Percentiles rank a stretch among this genome's conserved stretches.
These are phyloP conservation scores for Annulohypoxylon bovei DNA, from an alignment of 495 filamentous ascomycete genomes.

Conservation along the genomic window DNA sequence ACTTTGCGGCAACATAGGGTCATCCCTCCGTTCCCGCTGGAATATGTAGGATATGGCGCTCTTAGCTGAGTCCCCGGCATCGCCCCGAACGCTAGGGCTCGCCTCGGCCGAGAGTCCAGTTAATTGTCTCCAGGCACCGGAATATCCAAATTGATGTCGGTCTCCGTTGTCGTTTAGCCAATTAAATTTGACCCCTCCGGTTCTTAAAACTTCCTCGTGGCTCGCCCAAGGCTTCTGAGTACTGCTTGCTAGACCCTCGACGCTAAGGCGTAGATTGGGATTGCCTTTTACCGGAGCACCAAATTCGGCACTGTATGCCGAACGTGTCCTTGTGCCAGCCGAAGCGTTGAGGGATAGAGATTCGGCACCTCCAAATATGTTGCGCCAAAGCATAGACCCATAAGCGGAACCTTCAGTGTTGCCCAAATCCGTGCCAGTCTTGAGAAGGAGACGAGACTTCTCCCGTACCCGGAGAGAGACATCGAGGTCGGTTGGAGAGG, in stretches of 20 bases:
- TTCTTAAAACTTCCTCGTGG: slow-evolving; percentile 89
- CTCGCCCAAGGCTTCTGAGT: slow-evolving; percentile 90
- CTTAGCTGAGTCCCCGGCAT: slow-evolving; percentile 93
- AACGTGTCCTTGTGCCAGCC: slow-evolving; percentile 86
- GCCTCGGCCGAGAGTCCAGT: slow-evolving; percentile 78
- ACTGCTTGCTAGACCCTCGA: slow-evolving; percentile 80
- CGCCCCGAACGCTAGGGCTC: slow-evolving; percentile 79
- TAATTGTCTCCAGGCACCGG: slow-evolving; percentile 85
- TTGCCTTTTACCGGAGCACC: slow-evolving; percentile 80
- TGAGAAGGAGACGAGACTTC: slow-evolving; percentile 79
- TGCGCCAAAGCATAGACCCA: slow-evolving; percentile 81
- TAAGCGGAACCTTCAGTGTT: slow-evolving; percentile 93
- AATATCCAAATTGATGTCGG: slow-evolving; percentile 80
- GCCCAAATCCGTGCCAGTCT: slow-evolving; percentile 92
- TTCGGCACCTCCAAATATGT: slow-evolving; percentile 95
- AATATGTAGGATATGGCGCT: slow-evolving; percentile 84
- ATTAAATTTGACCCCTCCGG: slow-evolving; percentile 76
- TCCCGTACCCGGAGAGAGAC: slow-evolving; percentile 80
- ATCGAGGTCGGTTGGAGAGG: slow-evolving; percentile 76
- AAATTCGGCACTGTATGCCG: slow-evolving; percentile 86
- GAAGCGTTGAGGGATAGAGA: slow-evolving; percentile 82
- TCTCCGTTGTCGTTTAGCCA: slow-evolving; percentile 72
- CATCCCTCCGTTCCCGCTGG: slow-evolving; percentile 79
- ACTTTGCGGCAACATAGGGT: slow-evolving; percentile 79
- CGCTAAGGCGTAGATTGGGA: slow-evolving; percentile 76